phyloP scores from a whole-genome alignment of 768 basidiomycete species.

The Hericium coralloides region DNA sequence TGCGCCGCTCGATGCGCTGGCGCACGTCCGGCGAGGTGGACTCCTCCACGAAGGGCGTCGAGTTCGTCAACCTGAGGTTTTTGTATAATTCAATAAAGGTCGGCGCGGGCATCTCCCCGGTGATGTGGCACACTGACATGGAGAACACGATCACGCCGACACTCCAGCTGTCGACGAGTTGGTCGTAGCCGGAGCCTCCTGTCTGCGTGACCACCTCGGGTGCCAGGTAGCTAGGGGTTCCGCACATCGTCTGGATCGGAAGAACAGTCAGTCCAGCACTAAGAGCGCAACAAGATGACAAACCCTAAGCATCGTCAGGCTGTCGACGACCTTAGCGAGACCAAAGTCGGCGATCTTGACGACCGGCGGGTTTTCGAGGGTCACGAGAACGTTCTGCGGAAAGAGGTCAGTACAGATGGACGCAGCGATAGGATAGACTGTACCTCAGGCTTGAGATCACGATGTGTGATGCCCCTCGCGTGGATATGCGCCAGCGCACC shows the following conservation, averaged over 20 bases:
- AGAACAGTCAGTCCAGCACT: slow-evolving; percentile 2
- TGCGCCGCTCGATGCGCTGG: slow-evolving; percentile 8
- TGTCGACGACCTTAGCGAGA: slow-evolving; percentile 85
- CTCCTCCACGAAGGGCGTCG: slow-evolving; percentile 6
- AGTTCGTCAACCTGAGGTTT: neutral
- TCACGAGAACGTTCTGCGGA: slow-evolving; percentile 74
- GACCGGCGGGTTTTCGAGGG: slow-evolving; percentile 51
- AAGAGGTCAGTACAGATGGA: neutral
- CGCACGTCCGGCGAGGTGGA: neutral
- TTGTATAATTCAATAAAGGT: too few relatives aligned
- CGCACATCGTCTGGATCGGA: slow-evolving; percentile 74
- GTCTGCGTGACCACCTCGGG: slow-evolving; percentile 77
- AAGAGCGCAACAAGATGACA: slow-evolving; percentile 1
- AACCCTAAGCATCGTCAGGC: slow-evolving; percentile 34
- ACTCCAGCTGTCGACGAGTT: slow-evolving; percentile 93
- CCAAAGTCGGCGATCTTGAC: slow-evolving; percentile 97
- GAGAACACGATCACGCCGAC: slow-evolving; percentile 91
- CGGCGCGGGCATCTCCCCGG: too few relatives aligned
- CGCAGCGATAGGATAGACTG: slow-evolving; percentile 7
- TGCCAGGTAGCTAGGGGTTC: slow-evolving; percentile 90
- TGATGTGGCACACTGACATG: slow-evolving; percentile 44
- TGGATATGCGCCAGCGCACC: slow-evolving; percentile 74
- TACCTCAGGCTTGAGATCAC: slow-evolving; percentile 89
- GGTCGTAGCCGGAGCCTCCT: slow-evolving; percentile 66
- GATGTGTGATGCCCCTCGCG: slow-evolving; percentile 72